These are phyloP conservation scores for Aspergillus pseudoglaucus DNA, from an alignment of 2,329 filamentous ascomycete genomes.

Conservation along the genomic window DNA sequence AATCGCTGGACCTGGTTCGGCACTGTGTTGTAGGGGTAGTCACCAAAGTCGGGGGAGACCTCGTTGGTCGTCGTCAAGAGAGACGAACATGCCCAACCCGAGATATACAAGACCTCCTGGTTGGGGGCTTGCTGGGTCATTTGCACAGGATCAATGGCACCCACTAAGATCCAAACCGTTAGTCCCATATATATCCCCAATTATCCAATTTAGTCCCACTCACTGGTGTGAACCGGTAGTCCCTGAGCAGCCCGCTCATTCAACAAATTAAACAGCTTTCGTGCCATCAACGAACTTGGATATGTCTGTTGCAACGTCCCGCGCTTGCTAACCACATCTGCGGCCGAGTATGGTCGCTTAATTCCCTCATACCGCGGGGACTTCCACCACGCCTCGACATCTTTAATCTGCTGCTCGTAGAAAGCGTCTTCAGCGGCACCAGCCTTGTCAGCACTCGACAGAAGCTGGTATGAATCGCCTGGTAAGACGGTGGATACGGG, in stretches of 20 bases:
- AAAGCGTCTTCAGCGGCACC: conserved; percentile 77
- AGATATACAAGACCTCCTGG: conserved; percentile 93
- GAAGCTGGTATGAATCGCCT: conserved; percentile 77
- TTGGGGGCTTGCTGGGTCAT: conserved; percentile 98
- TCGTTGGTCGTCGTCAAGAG: conserved; percentile 92
- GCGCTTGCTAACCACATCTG: conserved; percentile 87
- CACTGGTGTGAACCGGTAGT: conserved; percentile 87
- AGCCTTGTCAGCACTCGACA: conserved; percentile 69
- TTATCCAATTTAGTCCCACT: conserved; percentile 15
- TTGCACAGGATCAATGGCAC: conserved; percentile 96
- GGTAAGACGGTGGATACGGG: conserved; percentile 56
- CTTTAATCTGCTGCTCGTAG: conserved; percentile 74
- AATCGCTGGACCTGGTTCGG: conserved; percentile 95
- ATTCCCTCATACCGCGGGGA: conserved; percentile 80
- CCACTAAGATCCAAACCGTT: conserved; percentile 56
- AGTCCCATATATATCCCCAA: conserved; percentile 1
- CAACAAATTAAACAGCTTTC: conserved; percentile 87
- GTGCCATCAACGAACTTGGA: conserved; percentile 87
- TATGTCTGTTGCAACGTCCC: conserved; percentile 82
- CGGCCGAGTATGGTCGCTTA: conserved; percentile 82
- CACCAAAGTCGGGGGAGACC: conserved; percentile 94
- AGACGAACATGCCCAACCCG: conserved; percentile 95
- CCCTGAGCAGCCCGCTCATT: conserved; percentile 70
- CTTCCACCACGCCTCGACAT: conserved; percentile 87
- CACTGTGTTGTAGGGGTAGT: conserved; percentile 98